Evolutionary conservation across 768 basidiomycete genomes (phyloP), one percentile per base, ranked within the genome.

Genomic region (Suillus sp.): DNA sequence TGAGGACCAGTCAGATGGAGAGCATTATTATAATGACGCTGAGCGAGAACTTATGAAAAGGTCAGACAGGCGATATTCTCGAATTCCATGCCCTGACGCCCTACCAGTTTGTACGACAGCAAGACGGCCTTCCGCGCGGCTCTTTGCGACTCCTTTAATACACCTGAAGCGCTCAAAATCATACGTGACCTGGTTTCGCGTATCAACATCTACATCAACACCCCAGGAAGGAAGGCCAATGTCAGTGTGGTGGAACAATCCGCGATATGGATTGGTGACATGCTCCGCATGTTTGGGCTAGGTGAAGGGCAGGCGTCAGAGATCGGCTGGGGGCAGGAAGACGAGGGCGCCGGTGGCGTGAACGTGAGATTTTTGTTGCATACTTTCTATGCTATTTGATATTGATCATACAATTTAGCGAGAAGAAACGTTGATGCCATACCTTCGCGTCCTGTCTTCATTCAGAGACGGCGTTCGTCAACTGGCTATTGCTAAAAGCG

Each of bases 111-210:
- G 40, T 82, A 91, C 67, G 79, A 86, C 60, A 86, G 88, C 54
- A 96, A 96, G 74, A 68, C 82, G 47, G 81, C 84, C 9, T 96
- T 99, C 83, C 88, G 93, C 60, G 81, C 78, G 14, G 92, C 95
- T 0, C 87, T 99, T 54, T 96, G 92, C 77, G 96, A 99, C 75
- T 98, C 96, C 0, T 97, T 99, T 83, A 96, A 99, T 74, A 99
- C 97, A 0, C 94, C 95, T 2, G 82, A 79, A 20, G 96, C 95
- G 0, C 75, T 99, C 27, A 83, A 85, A 68, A 78, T 87, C 62
- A 77, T 99, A 20, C 83, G 91, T 14, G 90, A 95, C 64, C 80
- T 99, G 42, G 87, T 98, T 53, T 91, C 92, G 4, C 83, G 85
- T 53, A 87, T 92, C 8, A 98, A 98, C 75, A 81, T 94, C 37